phyloP scores from a whole-genome alignment of 108 stramenopile genomes.

The Cyclostephanos tholiformis region DNA sequence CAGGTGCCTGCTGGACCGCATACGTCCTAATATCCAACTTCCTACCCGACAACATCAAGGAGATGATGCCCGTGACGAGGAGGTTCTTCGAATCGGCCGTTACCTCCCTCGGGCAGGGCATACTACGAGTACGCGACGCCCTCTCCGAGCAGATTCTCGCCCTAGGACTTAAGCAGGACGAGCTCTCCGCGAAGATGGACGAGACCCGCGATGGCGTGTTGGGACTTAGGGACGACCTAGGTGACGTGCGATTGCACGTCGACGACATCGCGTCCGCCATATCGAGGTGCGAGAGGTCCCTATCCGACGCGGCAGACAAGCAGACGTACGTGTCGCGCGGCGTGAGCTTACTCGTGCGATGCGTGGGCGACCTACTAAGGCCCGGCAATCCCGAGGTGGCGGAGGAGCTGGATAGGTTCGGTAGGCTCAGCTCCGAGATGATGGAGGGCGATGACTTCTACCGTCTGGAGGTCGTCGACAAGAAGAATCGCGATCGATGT shows the following conservation, averaged over 20 bases:
- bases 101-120: conserved; percentile 64
- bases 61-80: conserved; percentile 77
- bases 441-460: conserved; percentile 33
- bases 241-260: conserved; percentile 41
- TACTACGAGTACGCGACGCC: conserved; percentile 63
- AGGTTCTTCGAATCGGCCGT: conserved; percentile 69
- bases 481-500: conserved; percentile 14
- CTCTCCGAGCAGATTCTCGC: conserved; percentile 61
- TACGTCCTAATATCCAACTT: conserved; percentile 62
- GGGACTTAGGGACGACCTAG: conserved; percentile 51
- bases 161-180: conserved; percentile 59
- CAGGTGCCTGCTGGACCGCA: conserved; percentile 65
- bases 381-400: conserved; percentile 37
- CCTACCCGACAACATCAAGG: conserved; percentile 68
- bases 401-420: conserved; percentile 43
- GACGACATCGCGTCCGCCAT: conserved; percentile 50
- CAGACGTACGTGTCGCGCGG: conserved; percentile 50
- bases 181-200: conserved; percentile 55
- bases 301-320: conserved; percentile 38
- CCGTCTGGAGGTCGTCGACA: not conserved
- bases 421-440: conserved; percentile 25
- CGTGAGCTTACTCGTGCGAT: conserved; percentile 38
- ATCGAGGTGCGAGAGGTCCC: conserved; percentile 42
- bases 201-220: conserved; percentile 60
- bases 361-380: conserved; percentile 47